Percentiles rank a stretch among this genome's conserved stretches.
Conservation (phyloP, 2,329 filamentous ascomycete genomes). For the Thermothelomyces thermophilus region DNA sequence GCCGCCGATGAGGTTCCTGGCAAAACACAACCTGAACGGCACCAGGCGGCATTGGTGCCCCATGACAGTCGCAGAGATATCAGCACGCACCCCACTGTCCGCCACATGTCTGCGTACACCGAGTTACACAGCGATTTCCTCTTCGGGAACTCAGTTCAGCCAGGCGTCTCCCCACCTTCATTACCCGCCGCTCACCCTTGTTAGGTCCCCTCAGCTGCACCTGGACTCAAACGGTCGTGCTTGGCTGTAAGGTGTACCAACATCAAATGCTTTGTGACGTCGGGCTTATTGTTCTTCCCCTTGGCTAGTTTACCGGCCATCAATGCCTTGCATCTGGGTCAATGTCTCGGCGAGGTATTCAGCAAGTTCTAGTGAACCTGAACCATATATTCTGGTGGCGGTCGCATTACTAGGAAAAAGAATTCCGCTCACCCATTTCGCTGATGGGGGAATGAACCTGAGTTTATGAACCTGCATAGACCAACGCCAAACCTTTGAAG, state of each 20-base stretch:
- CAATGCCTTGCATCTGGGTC: constrained; percentile 7
- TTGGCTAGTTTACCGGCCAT: constrained; percentile 2
- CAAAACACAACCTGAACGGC: no score
- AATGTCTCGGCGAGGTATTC: not conserved
- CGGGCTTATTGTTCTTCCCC: constrained; percentile 5
- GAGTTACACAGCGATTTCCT: not conserved
- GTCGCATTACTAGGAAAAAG: not conserved
- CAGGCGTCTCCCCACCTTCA: constrained; percentile 9
- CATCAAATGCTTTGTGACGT: constrained; percentile 7
- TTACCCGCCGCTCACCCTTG: constrained; percentile 20
- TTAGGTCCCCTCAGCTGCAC: constrained; percentile 22
- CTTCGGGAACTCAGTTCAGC: not conserved
- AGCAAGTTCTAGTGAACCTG: not conserved
- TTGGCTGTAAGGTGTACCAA: constrained; percentile 12
- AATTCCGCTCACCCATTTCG: not conserved
- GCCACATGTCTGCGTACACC: not conserved
- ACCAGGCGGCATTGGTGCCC: no score
- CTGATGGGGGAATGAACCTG: no score
- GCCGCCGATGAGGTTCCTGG: no score
- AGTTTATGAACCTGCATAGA: no score
- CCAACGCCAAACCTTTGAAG: no score
- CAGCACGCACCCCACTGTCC: not conserved
- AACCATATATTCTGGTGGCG: no score
- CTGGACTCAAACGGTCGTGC: constrained; percentile 23
- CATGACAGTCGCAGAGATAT: no score